Base-by-base conservation (phyloP, 208 protist species). In the Acanthamoeba lugdunensis region DNA sequence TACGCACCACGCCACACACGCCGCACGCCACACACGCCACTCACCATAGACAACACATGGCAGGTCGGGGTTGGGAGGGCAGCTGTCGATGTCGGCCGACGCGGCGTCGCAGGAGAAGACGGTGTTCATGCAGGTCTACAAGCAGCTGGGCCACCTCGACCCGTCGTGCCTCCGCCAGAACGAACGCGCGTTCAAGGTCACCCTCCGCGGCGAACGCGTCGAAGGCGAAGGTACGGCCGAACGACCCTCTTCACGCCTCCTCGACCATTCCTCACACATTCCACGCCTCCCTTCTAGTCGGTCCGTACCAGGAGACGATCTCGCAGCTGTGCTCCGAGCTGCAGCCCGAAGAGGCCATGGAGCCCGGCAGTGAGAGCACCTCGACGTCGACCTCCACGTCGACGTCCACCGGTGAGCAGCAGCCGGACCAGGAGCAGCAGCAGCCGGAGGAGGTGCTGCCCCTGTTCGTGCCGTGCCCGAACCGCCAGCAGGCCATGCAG, bases 381-480 rank as follows among this genome's bases (percentile, higher is more conserved):
- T 52, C 73, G 8, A 41, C 71, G 14, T 79, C 71, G 21, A 52
- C 73, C 61, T n/a, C 61, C 61, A 48, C 45, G 7, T 41, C 65
- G 58, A 65, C 58, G 7, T 73, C 65, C 13, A 9, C 65, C 25
- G 16, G 65, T 73, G 8, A 9, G 28, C 18, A 58, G 13, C n/a
- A 30, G 58, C 37, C 54, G 48, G 88, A 63, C 41, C 63, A 41
- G 37, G 37, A 48, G 21, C 63, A 61, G 33, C 4, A 92, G 11
- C 88, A 45, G 67, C 41, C 81, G 67, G 28, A 97, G 48, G 87
- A 85, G 25, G 37, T 41, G n/a, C 58, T 77, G 85, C 85, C 85
- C 23, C 14, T 91, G 30, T 91, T 91, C 85, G 37, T 91, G 23
- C 61, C 54, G 41, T 77, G 85, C 23, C 85, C 85, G 50, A 91